Evolutionary conservation across 257 asterid genomes (phyloP), one percentile per base, ranked within the genome.

Genomic region (Fraxinus anomala): DNA sequence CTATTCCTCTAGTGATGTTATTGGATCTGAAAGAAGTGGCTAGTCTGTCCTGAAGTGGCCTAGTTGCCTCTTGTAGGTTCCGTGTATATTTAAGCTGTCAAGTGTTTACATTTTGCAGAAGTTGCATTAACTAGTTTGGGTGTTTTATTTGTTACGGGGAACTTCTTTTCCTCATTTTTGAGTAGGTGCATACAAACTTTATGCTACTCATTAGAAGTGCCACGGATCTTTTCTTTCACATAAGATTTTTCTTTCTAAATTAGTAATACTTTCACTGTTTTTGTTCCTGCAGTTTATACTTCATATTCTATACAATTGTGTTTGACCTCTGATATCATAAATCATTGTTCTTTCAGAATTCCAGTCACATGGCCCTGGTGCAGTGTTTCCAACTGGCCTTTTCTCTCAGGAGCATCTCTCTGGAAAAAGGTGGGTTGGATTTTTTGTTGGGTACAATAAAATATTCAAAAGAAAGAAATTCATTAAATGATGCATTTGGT

Each of bases 371-470:
- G 84, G 86, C 85, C 66, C 79, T 87, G 49, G 89, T 83, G 72
- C 89, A 85, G 68, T 85, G 87, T 65, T 85, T 87, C 73, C 90
- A 87, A 85, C 80, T 87, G 77, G 90, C 87, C 49, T 83, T 87
- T 61, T 87, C 90, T 80, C 85, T 87, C 8, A 80, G 87, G 81
- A 76, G 80, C 76, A 74, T 85, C 77, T 79, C 87, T 70, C 80
- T 83, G 65, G 85, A 85, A 54, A 81, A 71, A 73, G 90, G 90
- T 87, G 77, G 72, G 86, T 74, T 76, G 72, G 66, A 73, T 73
- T 82, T 73, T 34, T 37, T 17, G 23, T 78, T 61, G 30, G 54
- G 56, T 61, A 63, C 19, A 13, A 23, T 56, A 23, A 61, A 61
- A 2, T 7, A 63, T 24, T 63, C 28, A 63, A 8, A 61, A 61